A percentile compares a stretch with the other conserved stretches of the same genome.
phyloP scores from a whole-genome alignment of 2,329 filamentous ascomycete species.

The Alternaria ventricosa region DNA sequence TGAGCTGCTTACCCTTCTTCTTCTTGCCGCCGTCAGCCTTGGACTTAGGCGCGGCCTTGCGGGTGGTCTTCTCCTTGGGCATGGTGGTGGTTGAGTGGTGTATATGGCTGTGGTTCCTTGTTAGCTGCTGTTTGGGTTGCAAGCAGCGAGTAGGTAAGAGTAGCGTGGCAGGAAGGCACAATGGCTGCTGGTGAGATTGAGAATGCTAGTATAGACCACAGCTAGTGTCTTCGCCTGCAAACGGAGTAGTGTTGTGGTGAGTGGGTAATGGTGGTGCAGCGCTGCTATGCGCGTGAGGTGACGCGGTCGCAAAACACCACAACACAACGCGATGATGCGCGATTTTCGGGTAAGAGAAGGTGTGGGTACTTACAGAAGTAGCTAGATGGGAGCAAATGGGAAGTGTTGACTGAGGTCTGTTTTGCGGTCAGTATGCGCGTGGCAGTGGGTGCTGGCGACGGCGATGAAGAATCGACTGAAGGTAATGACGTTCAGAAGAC shows the following conservation, averaged over 20 bases:
- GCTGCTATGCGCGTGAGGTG: conserved; percentile 30
- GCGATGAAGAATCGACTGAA: conserved; percentile 40
- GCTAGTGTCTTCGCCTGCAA: conserved; percentile 9
- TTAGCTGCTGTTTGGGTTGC: conserved; percentile 15
- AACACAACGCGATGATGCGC: conserved; percentile 33
- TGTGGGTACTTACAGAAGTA: conserved; percentile 38
- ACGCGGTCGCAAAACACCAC: conserved; percentile 44
- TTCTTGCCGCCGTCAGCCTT: conserved; percentile 65
- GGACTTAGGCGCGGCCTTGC: conserved; percentile 57
- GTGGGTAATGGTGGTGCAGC: conserved; percentile 23
- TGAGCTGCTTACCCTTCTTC: conserved; percentile 68
- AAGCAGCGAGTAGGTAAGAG: background rate
- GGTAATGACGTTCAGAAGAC: conserved; percentile 36
- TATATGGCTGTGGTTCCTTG: conserved; percentile 14
- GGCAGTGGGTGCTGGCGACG: conserved; percentile 26
- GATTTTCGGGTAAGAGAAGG: conserved; percentile 31
- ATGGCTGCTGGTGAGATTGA: background rate
- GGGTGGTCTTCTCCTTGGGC: conserved; percentile 71
- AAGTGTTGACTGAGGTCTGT: conserved; percentile 36
- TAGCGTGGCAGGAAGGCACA: conserved; percentile 1
- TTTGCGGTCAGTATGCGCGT: conserved; percentile 41
- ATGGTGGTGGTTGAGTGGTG: conserved; percentile 55
- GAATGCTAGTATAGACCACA: conserved; percentile 4
- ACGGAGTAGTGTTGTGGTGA: conserved; percentile 18
- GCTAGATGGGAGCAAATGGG: conserved; percentile 21